phyloP scores from a whole-genome alignment of 495 filamentous ascomycete genomes.

The Penicillium pulvis region DNA sequence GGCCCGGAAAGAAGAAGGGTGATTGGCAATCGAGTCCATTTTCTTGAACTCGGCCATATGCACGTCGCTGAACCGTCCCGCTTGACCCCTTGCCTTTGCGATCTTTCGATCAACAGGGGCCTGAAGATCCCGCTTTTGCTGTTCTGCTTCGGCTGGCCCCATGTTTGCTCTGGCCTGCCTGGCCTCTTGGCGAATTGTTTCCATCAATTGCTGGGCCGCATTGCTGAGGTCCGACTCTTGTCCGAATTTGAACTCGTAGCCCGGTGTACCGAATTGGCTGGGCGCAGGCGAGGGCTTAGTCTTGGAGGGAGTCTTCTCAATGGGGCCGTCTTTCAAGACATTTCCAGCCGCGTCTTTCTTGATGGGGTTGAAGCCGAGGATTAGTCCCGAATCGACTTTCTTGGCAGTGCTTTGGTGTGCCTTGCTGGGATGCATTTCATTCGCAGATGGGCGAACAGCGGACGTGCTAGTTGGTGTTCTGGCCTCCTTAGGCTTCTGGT shows the following conservation, averaged over 20 bases:
- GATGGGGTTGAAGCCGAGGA: slow-evolving; percentile 69
- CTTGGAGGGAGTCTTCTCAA: slow-evolving; percentile 49
- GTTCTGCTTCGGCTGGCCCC: slow-evolving; percentile 51
- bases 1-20: slow-evolving; percentile 76
- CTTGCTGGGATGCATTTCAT: slow-evolving; percentile 81
- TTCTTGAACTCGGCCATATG: slow-evolving; percentile 91
- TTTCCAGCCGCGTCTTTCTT: slow-evolving; percentile 46
- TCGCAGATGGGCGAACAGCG: slow-evolving; percentile 50
- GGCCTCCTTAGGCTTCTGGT: slow-evolving; percentile 30
- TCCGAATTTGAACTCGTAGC: slow-evolving; percentile 74
- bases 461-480: slow-evolving; percentile 52
- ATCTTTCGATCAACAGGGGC: slow-evolving; percentile 63
- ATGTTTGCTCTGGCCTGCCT: slow-evolving; percentile 67
- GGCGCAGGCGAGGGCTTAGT: slow-evolving; percentile 37
- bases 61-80: slow-evolving; percentile 73
- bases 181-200: slow-evolving; percentile 69
- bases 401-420: slow-evolving; percentile 70
- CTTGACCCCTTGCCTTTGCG: slow-evolving; percentile 74
- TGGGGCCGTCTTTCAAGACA: slow-evolving; percentile 29
- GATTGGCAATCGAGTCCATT: slow-evolving; percentile 91
- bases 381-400: slow-evolving; percentile 63
- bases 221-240: slow-evolving; percentile 65
- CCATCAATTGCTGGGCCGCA: slow-evolving; percentile 77
- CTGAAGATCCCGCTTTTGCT: slow-evolving; percentile 37
- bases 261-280: slow-evolving; percentile 55